A percentile compares a stretch with the other conserved stretches of the same genome.
Conservation (phyloP, 2,329 filamentous ascomycete species). For the Cercospora sp. region DNA sequence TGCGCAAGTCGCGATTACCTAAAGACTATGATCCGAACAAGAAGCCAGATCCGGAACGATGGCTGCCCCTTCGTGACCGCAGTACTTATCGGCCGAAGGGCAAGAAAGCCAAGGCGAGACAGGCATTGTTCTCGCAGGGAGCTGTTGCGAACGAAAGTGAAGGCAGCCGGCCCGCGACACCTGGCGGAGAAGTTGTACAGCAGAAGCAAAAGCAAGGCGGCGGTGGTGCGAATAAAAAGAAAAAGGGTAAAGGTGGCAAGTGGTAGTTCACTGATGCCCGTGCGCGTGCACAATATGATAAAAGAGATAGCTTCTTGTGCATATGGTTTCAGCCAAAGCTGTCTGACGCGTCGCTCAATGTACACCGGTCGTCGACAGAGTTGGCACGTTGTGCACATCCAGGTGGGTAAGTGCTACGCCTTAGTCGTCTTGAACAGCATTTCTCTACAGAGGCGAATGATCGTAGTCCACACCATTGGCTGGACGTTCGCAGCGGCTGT, state of each 20-base stretch:
- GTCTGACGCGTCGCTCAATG: too few species aligned
- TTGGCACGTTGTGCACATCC: too few species aligned
- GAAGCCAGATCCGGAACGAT: slow-evolving; percentile 84
- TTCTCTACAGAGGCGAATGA: too few species aligned
- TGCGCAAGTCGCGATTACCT: slow-evolving; percentile 62
- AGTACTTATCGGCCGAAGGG: slow-evolving; percentile 88
- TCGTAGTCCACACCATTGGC: too few species aligned
- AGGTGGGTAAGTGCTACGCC: too few species aligned
- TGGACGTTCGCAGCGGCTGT: too few species aligned
- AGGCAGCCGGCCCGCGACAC: slow-evolving; percentile 36
- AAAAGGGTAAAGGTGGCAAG: slow-evolving; percentile 33
- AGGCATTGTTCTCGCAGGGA: slow-evolving; percentile 77
- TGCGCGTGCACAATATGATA: background rate
- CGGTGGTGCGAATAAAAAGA: slow-evolving; percentile 46
- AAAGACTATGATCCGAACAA: slow-evolving; percentile 76
- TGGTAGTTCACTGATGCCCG: slow-evolving; percentile 19
- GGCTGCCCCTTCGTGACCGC: slow-evolving; percentile 86
- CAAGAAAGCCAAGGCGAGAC: slow-evolving; percentile 73
- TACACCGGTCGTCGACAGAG: too few species aligned
- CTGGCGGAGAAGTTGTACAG: slow-evolving; percentile 44
- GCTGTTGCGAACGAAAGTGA: slow-evolving; percentile 65
- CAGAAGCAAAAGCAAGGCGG: slow-evolving; percentile 44
- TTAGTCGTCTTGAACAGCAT: too few species aligned
- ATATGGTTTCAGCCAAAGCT: background rate
- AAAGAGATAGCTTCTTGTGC: background rate